These are phyloP conservation scores for Inonotus hispidus DNA, from an alignment of 1,284 basidiomycete species.

Conservation along the genomic window DNA sequence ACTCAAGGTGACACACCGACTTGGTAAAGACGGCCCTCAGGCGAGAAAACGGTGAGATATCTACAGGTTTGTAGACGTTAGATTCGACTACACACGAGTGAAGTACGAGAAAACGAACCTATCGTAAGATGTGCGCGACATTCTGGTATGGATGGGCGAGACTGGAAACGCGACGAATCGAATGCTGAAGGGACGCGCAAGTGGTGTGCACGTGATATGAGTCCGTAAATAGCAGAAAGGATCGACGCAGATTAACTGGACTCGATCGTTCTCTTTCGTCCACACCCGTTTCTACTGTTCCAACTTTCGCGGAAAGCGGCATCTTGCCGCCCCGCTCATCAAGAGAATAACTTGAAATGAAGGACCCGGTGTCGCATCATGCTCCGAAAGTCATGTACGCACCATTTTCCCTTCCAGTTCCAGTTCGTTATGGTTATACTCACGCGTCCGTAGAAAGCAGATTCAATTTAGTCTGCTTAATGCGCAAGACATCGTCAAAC, in stretches of 20 bases:
- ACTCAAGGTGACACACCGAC: conserved; percentile 66
- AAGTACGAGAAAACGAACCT: conserved; percentile 35
- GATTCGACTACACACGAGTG: background rate
- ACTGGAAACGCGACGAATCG: conserved; percentile 14
- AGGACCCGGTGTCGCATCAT: conserved; percentile 83
- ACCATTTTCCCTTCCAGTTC: background rate
- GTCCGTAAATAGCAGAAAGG: background rate
- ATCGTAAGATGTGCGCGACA: conserved; percentile 84
- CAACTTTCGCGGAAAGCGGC: background rate
- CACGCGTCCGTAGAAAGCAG: conserved; percentile 61
- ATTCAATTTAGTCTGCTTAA: conserved; percentile 91
- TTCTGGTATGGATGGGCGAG: conserved; percentile 31
- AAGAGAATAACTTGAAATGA: conserved; percentile 44
- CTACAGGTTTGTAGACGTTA: conserved; percentile 30
- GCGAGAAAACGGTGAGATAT: conserved; percentile 92
- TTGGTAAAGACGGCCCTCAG: conserved; percentile 94
- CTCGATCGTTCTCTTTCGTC: background rate
- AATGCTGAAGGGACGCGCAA: conserved; percentile 47
- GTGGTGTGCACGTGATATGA: conserved; percentile 31
- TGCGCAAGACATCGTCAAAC: conserved; percentile 88
- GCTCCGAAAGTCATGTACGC: conserved; percentile 90
- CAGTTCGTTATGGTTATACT: background rate
- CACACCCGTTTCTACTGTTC: background rate
- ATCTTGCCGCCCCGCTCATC: background rate
- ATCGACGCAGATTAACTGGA: background rate